Percentiles rank a stretch among this genome's conserved stretches.
Conservation (phyloP, 192 early-diverging fungal genomes). For the Ambispora gerdemannii region DNA sequence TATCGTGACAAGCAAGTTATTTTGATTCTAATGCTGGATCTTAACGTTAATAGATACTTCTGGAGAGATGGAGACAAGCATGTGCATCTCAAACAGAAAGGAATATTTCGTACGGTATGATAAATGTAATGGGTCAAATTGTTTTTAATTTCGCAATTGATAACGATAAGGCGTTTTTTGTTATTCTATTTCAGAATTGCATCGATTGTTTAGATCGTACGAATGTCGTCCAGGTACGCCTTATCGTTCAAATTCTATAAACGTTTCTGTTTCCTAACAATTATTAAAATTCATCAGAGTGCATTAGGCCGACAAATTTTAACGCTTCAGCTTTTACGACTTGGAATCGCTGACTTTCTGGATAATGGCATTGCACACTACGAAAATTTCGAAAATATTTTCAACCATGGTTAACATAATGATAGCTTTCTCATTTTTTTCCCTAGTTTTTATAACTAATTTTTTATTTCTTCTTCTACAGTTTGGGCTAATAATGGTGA, state of each 20-base stretch:
- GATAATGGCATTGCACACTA: constrained; percentile 64
- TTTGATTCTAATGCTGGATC: neutral
- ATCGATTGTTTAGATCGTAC: constrained; percentile 99
- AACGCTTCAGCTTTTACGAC: constrained; percentile 62
- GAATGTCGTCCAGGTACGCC: constrained; percentile 70
- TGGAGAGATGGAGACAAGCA: constrained; percentile 32
- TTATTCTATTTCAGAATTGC: constrained; percentile 60
- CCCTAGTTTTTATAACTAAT: constrained; percentile 3
- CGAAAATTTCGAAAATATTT: constrained; percentile 59
- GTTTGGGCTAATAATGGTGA: constrained; percentile 84
- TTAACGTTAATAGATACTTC: constrained; percentile 26
- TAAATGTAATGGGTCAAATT: no score
- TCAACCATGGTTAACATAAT: constrained; percentile 47
- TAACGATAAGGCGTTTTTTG: neutral
- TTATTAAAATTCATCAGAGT: constrained; percentile 42
- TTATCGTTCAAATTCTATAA: neutral
- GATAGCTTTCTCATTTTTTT: neutral
- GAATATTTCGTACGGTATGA: constrained; percentile 48
- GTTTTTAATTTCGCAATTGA: neutral
- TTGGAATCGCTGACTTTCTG: constrained; percentile 63
- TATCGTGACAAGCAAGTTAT: constrained; percentile 13
- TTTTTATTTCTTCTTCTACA: constrained; percentile 7
- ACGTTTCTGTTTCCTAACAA: no score
- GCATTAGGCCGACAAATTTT: constrained; percentile 62
- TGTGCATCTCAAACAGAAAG: constrained; percentile 28